These are phyloP conservation scores for Xylariaceae sp. DNA, from an alignment of 2,329 filamentous ascomycete genomes.

Conservation along the genomic window DNA sequence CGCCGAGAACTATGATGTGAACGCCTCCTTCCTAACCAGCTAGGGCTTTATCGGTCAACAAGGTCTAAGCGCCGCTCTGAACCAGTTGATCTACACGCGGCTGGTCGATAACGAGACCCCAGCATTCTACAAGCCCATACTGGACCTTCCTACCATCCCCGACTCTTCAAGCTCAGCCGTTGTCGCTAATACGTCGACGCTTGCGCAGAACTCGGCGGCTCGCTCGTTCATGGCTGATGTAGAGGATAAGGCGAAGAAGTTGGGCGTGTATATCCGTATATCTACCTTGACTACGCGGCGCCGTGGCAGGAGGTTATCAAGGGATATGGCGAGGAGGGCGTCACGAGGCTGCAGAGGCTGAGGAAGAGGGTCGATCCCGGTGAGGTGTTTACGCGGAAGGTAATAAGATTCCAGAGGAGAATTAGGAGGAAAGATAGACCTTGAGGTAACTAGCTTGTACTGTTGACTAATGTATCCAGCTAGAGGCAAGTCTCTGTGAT, in stretches of 20 bases:
- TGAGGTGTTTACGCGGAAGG: slow-evolving; percentile 18
- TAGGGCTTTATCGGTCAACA: slow-evolving; percentile 4
- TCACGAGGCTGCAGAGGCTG: slow-evolving; percentile 15
- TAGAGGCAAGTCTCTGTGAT: too few species aligned
- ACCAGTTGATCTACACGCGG: slow-evolving; percentile 17
- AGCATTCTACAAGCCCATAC: slow-evolving; percentile 12
- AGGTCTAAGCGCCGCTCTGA: slow-evolving; percentile 8
- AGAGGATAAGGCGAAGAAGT: slow-evolving; percentile 1
- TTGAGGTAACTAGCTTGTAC: too few species aligned
- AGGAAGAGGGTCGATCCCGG: slow-evolving; percentile 16
- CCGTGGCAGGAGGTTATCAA: slow-evolving; percentile 26
- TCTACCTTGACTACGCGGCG: slow-evolving; percentile 29
- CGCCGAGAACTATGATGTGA: slow-evolving; percentile 13
- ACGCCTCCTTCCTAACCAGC: slow-evolving; percentile 14
- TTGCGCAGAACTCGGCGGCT: slow-evolving; percentile 6
- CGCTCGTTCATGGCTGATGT: neutral
- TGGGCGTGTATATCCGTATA: slow-evolving; percentile 23
- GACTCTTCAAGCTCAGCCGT: neutral
- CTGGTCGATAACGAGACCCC: neutral
- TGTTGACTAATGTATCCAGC: too few species aligned
- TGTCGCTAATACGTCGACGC: slow-evolving; percentile 13
- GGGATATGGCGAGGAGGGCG: slow-evolving; percentile 24
- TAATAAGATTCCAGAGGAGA: slow-evolving; percentile 16
- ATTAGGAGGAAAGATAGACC: too few species aligned
- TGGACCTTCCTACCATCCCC: slow-evolving; percentile 7